These are phyloP conservation scores for Fraxinus angustifolia DNA, from an alignment of 305 asterid genomes.

Conservation along the genomic window DNA sequence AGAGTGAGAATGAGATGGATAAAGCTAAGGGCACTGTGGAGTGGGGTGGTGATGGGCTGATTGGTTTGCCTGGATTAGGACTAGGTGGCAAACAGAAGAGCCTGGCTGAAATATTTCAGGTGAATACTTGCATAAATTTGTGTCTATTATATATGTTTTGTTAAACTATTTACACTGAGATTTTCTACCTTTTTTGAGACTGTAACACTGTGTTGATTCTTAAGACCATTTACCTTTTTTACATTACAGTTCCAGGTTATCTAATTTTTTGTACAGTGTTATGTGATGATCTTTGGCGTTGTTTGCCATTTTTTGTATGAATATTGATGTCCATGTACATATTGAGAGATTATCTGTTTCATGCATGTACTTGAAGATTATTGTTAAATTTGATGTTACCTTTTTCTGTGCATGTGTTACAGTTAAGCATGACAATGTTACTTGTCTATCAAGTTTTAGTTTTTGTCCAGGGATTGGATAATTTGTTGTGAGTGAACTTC, in stretches of 20 bases:
- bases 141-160: background rate
- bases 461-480: background rate
- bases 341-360: background rate
- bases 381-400: background rate
- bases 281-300: background rate
- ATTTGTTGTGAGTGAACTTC: background rate
- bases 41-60: constrained; percentile 44
- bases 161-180: background rate
- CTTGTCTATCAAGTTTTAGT: background rate
- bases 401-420: background rate
- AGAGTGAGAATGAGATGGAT: constrained; percentile 47
- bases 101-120: constrained; percentile 87
- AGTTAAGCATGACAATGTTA: background rate
- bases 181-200: background rate
- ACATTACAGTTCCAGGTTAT: background rate
- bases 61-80: constrained; percentile 39
- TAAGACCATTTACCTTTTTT: background rate
- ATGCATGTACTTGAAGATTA: background rate
- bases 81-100: constrained; percentile 73
- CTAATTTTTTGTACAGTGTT: background rate
- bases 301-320: constrained; percentile 7
- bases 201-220: background rate
- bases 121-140: constrained; percentile 26
- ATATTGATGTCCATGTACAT: background rate
- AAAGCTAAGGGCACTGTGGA: constrained; percentile 29